A percentile compares a stretch with the other conserved stretches of the same genome.
These are phyloP conservation scores for Aspergillus sp. DNA, from an alignment of 2,329 filamentous ascomycete species.

Conservation along the genomic window DNA sequence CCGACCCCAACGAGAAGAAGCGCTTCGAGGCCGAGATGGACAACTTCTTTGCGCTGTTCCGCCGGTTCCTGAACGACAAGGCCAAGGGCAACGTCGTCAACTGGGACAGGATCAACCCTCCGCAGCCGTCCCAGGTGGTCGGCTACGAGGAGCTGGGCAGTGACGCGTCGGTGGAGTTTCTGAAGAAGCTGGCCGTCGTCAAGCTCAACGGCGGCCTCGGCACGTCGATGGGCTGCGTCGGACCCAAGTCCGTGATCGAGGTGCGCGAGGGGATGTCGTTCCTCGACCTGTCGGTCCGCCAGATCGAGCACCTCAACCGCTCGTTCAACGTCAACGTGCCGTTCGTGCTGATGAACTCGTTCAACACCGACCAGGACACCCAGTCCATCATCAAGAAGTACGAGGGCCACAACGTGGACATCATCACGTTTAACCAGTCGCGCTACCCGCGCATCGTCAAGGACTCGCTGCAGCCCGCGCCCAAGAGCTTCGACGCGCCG, in stretches of 20 bases:
- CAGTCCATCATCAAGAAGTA: constrained; percentile 99
- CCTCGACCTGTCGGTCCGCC: constrained; percentile 93
- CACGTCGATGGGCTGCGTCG: constrained; percentile 99
- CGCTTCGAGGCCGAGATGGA: constrained; percentile 99
- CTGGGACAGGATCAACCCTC: constrained; percentile 94
- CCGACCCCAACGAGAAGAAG: constrained; percentile 62
- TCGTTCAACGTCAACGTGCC: constrained; percentile 96
- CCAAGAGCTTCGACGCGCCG: constrained; percentile 76
- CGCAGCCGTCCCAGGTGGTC: constrained; percentile 86
- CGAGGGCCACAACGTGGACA: constrained; percentile 98
- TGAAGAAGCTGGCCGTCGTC: constrained; percentile 94
- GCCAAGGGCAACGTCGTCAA: constrained; percentile 93
- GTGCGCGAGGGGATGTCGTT: constrained; percentile 99
- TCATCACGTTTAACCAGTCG: constrained; percentile 99
- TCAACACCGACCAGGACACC: constrained; percentile 98
- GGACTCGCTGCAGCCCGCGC: constrained; percentile 92
- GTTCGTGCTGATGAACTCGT: constrained; percentile 99
- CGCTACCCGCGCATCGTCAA: constrained; percentile 96
- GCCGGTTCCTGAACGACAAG: constrained; percentile 96
- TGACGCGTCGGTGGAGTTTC: constrained; percentile 82
- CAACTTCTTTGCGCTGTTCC: constrained; percentile 99
- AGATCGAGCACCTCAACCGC: constrained; percentile 98
- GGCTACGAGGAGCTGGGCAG: constrained; percentile 87
- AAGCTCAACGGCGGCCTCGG: constrained; percentile 99
- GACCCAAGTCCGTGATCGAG: constrained; percentile 98